Conservation (phyloP, 768 basidiomycete genomes). For the Naganishia kalamii region DNA sequence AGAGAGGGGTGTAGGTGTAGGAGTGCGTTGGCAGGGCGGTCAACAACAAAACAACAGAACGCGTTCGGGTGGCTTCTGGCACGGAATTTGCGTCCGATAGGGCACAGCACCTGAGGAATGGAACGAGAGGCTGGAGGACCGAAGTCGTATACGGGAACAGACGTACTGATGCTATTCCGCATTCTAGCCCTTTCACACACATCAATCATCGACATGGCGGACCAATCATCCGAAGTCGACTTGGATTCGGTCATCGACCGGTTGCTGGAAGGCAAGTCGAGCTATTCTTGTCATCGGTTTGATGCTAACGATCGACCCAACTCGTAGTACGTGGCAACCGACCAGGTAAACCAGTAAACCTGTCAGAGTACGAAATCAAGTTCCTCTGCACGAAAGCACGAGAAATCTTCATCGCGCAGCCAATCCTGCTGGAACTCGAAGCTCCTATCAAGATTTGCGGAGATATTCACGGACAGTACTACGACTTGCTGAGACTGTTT, state of each 20-base stretch:
- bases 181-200: neutral
- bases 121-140: too few relatives aligned
- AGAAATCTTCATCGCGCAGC: constrained; percentile 99
- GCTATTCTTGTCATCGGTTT: neutral
- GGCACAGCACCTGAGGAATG: too few relatives aligned
- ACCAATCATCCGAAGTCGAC: constrained; percentile 72
- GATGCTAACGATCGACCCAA: neutral
- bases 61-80: too few relatives aligned
- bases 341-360: constrained; percentile 94
- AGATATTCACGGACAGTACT: constrained; percentile 99
- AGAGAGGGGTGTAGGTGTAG: too few relatives aligned
- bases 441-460: constrained; percentile 99
- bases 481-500: constrained; percentile 93
- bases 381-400: constrained; percentile 96
- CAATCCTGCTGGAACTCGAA: constrained; percentile 93
- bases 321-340: constrained; percentile 85
- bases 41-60: too few relatives aligned
- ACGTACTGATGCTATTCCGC: neutral
- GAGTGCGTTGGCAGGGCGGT: too few relatives aligned
- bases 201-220: constrained; percentile 34
- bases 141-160: too few relatives aligned
- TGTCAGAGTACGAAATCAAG: constrained; percentile 99
- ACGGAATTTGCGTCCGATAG: too few relatives aligned
- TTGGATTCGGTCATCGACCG: constrained; percentile 99
- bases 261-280: constrained; percentile 80